These are phyloP conservation scores for Blumeria graminis DNA, from an alignment of 2,329 filamentous ascomycete genomes.

Conservation along the genomic window DNA sequence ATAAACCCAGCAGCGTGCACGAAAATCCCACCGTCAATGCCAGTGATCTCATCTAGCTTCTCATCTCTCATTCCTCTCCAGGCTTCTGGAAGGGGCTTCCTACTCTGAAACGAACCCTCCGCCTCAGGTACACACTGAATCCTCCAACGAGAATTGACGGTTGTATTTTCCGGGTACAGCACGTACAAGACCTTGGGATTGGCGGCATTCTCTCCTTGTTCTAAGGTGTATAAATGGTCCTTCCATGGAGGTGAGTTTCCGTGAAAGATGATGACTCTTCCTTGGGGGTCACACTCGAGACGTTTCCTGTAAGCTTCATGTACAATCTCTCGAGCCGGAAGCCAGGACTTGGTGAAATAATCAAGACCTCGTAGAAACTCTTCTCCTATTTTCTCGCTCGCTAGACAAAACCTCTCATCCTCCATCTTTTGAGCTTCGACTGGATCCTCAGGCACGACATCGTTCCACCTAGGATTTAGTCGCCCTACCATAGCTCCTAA, in stretches of 20 bases:
- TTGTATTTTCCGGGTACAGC: conserved; percentile 65
- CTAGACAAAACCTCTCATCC: conserved; percentile 54
- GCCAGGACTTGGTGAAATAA: conserved; percentile 54
- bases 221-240: conserved; percentile 78
- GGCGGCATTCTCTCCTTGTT: conserved; percentile 28
- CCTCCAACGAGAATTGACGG: conserved; percentile 63
- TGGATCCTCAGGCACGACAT: conserved; percentile 27
- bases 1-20: conserved; percentile 92
- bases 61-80: conserved; percentile 85
- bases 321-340: conserved; percentile 66
- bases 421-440: conserved; percentile 45
- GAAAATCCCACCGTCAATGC: conserved; percentile 58
- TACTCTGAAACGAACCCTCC: conserved; percentile 71
- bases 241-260: conserved; percentile 74
- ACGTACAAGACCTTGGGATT: conserved; percentile 54
- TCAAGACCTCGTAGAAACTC: conserved; percentile 65
- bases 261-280: conserved; percentile 61
- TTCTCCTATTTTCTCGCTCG: conserved; percentile 66
- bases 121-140: conserved; percentile 75
- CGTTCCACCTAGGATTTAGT: conserved; percentile 63
- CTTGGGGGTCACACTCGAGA: conserved; percentile 40
- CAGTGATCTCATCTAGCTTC: conserved; percentile 49
- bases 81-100: conserved; percentile 69
- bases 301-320: conserved; percentile 50
- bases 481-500: conserved; percentile 65